Base-by-base conservation (phyloP, 176 grass and related monocot species). In the Panicum miliaceum region DNA sequence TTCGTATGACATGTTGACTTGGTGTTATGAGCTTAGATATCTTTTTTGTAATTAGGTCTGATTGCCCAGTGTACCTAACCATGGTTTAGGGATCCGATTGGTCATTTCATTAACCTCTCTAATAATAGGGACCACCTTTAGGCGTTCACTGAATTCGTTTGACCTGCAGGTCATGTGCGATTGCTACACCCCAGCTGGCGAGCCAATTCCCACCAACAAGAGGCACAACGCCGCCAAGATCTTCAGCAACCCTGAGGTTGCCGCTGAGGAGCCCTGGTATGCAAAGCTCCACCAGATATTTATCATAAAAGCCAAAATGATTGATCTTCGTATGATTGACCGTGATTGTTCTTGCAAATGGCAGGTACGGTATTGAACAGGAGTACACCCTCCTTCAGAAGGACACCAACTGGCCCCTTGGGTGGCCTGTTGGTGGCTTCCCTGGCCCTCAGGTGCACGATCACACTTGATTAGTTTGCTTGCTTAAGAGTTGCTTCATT, bases 331-430 rank as follows among this genome's bases (percentile, higher is more conserved):
- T 8, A 45, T 64, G 26, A 37, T 61, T 36, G 80, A 52, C 5
- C 51, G 9, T 60, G 3, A 9, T 13, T 65, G 3, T 57, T 62
- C 27, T 67, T 76, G 50, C 63, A 27, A 73, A 52, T 56, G 63
- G 45, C 27, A 99, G 93, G 97, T 99, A 96, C n/a, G 97, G 97
- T 70, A 94, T 96, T 78, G 97, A 99, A 84, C 93, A 99, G 90
- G 97, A 99, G 67, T 99, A 99, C 88, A 99, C 97, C 75, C 97
- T 99, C 54, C 84, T 99, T 13, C 97, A 99, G 76, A 99, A 96
- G 81, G 93, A 96, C 13, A 92, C 89, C 76, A 92, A 89, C 18
- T 99, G 97, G 97, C 97, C 97, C 58, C 78, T 99, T 46, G 97
- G 97, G 19, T 99, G 97, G 97, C 97, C 97, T 26, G 47, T 99